Evolutionary conservation across 495 filamentous ascomycete genomes (phyloP).

Genomic region (Parachaetomium inaequale): DNA sequence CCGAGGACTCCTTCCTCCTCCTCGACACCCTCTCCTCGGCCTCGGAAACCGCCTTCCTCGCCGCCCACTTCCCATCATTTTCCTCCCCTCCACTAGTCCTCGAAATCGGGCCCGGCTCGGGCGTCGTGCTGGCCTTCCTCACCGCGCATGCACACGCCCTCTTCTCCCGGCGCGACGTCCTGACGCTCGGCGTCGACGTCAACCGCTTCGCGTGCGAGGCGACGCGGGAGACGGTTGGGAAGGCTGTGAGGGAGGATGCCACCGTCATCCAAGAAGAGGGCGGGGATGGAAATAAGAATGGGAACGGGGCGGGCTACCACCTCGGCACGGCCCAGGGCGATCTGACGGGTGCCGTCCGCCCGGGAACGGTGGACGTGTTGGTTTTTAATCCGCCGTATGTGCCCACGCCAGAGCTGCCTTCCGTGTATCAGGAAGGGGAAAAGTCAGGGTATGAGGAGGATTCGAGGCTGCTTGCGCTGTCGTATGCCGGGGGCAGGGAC

Average conservation of each 20-base stretch:
- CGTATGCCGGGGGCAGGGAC: slow-evolving; percentile 82
- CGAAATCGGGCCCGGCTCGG: slow-evolving; percentile 89
- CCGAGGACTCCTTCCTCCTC: slow-evolving; percentile 93
- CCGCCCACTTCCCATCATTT: slow-evolving; percentile 51
- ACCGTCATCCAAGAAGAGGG: background rate
- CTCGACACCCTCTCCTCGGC: slow-evolving; percentile 83
- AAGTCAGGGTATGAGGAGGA: slow-evolving; percentile 56
- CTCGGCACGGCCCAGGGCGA: slow-evolving; percentile 64
- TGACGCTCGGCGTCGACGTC: slow-evolving; percentile 74
- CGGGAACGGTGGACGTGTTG: slow-evolving; percentile 67
- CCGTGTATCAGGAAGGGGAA: slow-evolving; percentile 24
- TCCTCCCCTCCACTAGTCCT: slow-evolving; percentile 50
- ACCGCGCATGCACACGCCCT: slow-evolving; percentile 68
- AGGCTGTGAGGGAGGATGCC: slow-evolving; percentile 40
- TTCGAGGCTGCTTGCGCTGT: slow-evolving; percentile 75
- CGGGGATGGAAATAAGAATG: background rate
- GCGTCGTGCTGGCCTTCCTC: slow-evolving; percentile 83
- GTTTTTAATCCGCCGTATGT: slow-evolving; percentile 98
- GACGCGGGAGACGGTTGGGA: slow-evolving; percentile 57
- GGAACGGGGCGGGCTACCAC: slow-evolving; percentile 37
- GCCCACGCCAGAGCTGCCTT: slow-evolving; percentile 67
- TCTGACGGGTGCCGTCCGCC: slow-evolving; percentile 55
- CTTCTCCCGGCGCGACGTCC: slow-evolving; percentile 65
- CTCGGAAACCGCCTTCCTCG: slow-evolving; percentile 69
- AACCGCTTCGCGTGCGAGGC: slow-evolving; percentile 76